Conservation (phyloP, 345 rosid species). For the Cardamine resedifolia region DNA sequence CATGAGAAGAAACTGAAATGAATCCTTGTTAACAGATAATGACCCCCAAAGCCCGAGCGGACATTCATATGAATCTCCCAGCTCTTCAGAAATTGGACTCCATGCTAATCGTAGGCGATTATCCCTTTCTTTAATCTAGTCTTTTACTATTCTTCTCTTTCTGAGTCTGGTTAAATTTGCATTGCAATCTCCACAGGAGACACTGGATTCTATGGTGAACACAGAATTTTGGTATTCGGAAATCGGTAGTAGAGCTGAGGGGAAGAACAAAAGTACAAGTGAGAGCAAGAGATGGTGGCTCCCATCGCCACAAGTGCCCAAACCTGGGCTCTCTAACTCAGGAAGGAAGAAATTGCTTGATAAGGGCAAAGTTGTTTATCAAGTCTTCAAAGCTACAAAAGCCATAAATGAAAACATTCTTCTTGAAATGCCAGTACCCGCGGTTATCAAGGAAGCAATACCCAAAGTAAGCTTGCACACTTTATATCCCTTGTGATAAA, state of each 20-base stretch:
- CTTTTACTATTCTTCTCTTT: background rate
- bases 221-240: slow-evolving; percentile 92
- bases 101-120: slow-evolving; percentile 72
- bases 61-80: slow-evolving; percentile 91
- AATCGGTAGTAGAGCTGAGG: slow-evolving; percentile 78
- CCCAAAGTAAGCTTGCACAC: slow-evolving; percentile 60
- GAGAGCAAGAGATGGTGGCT: slow-evolving; percentile 98
- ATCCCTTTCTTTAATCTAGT: background rate
- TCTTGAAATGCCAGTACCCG: slow-evolving; percentile 86
- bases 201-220: slow-evolving; percentile 77
- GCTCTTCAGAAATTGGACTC: slow-evolving; percentile 93
- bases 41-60: slow-evolving; percentile 92
- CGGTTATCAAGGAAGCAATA: slow-evolving; percentile 66
- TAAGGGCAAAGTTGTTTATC: slow-evolving; percentile 66
- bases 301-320: slow-evolving; percentile 85
- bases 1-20: slow-evolving; percentile 26
- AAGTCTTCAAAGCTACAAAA: slow-evolving; percentile 93
- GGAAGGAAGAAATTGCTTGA: slow-evolving; percentile 62
- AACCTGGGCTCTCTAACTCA: slow-evolving; percentile 67
- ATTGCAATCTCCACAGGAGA: slow-evolving; percentile 55
- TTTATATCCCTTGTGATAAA: background rate
- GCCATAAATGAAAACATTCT: slow-evolving; percentile 76
- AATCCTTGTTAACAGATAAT: slow-evolving; percentile 61
- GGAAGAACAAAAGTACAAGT: slow-evolving; percentile 60
- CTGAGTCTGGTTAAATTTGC: background rate